Evolutionary conservation across 768 basidiomycete genomes (phyloP).

Genomic region (Amanita polypyramis): DNA sequence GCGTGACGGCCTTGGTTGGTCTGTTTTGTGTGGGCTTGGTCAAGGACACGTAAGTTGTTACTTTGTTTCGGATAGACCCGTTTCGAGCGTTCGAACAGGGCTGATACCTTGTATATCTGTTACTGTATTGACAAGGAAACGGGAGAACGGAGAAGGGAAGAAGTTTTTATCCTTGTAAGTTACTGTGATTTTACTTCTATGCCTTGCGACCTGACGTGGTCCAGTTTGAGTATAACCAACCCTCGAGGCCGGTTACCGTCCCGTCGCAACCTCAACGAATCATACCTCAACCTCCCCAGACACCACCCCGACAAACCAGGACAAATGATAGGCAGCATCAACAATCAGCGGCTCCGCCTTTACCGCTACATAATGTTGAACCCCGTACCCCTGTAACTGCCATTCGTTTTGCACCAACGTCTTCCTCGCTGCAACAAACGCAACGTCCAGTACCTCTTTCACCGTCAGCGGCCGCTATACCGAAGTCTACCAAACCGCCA

Average conservation of each 20-base stretch:
- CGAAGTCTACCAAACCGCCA: background rate
- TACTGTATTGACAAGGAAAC: constrained; percentile 40
- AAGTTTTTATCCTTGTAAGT: constrained; percentile 31
- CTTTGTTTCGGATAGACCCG: background rate
- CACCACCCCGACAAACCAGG: constrained; percentile 3
- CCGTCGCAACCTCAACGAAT: constrained; percentile 7
- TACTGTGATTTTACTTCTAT: background rate
- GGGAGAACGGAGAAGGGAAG: constrained; percentile 28
- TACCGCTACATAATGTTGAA: constrained; percentile 9
- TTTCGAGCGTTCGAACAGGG: constrained; percentile 15
- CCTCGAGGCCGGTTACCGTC: constrained; percentile 8
- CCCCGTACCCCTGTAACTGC: constrained; percentile 10
- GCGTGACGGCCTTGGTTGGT: constrained; percentile 72
- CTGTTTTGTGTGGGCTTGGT: constrained; percentile 77
- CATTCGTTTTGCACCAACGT: constrained; percentile 7
- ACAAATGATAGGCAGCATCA: background rate
- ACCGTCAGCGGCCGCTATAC: constrained; percentile 5
- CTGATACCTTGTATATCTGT: constrained; percentile 36
- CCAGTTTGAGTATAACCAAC: constrained; percentile 25
- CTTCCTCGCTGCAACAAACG: constrained; percentile 7
- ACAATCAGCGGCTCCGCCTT: constrained; percentile 5
- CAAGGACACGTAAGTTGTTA: constrained; percentile 43
- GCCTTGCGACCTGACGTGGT: background rate
- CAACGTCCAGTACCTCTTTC: constrained; percentile 7
- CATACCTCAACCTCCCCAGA: constrained; percentile 8